Evolutionary conservation across 805 yeast species (phyloP).

Genomic region (Clavispora santaluciae): DNA sequence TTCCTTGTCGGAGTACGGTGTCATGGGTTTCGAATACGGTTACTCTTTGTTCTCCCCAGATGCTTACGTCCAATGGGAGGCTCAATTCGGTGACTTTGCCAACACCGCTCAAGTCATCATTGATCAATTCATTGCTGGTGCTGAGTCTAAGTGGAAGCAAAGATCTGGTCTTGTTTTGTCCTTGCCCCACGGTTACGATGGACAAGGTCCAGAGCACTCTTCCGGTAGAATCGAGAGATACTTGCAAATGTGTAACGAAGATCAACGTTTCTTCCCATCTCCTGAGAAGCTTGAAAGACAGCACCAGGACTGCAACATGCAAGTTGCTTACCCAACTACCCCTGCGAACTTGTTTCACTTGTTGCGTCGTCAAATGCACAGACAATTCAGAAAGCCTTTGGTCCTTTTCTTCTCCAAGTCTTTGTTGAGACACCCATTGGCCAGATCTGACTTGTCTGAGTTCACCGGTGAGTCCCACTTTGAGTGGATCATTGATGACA

Average conservation of each 20-base stretch:
- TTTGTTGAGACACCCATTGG: conserved; percentile 86
- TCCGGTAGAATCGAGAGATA: conserved; percentile 97
- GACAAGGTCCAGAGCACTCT: conserved; percentile 99
- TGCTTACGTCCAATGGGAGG: conserved; percentile 97
- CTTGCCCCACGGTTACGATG: conserved; percentile 98
- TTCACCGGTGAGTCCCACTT: conserved; percentile 89
- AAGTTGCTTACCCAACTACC: conserved; percentile 96
- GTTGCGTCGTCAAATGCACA: conserved; percentile 97
- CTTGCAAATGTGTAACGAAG: conserved; percentile 93
- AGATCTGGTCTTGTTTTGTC: conserved; percentile 94
- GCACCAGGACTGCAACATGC: conserved; percentile 98
- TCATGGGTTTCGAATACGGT: conserved; percentile 98
- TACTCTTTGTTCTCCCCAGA: conserved; percentile 97
- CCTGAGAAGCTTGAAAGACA: conserved; percentile 88
- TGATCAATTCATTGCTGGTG: conserved; percentile 95
- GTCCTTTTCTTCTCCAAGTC: conserved; percentile 86
- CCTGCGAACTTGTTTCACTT: conserved; percentile 96
- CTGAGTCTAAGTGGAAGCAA: conserved; percentile 98
- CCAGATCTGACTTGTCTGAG: conserved; percentile 77
- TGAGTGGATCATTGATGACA: conserved; percentile 95
- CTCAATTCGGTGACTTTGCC: conserved; percentile 99
- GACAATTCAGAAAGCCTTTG: conserved; percentile 96
- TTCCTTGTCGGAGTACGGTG: conserved; percentile 97
- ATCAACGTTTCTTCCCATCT: conserved; percentile 89
- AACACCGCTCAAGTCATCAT: conserved; percentile 97